Evolutionary conservation across 2,329 filamentous ascomycete genomes (phyloP).

Genomic region (Juglanconis juglandina): DNA sequence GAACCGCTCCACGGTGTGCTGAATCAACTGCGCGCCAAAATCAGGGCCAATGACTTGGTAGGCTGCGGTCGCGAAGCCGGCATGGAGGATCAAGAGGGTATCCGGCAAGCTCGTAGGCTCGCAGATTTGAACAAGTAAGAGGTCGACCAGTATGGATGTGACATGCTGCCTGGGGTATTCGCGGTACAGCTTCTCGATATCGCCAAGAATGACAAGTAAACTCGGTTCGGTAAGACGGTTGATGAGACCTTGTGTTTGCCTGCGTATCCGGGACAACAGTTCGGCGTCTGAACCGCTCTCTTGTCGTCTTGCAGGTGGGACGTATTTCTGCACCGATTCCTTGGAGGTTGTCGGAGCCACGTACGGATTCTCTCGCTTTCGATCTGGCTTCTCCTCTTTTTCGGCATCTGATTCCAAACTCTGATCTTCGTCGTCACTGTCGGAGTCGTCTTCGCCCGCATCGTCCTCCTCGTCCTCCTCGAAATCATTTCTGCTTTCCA

Average conservation of each 20-base stretch:
- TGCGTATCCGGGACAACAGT: slow-evolving; percentile 63
- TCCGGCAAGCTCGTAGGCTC: slow-evolving; percentile 77
- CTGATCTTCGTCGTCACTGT: slow-evolving; percentile 32
- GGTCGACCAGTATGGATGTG: slow-evolving; percentile 72
- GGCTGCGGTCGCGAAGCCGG: slow-evolving; percentile 82
- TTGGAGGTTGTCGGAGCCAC: slow-evolving; percentile 61
- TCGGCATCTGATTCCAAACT: slow-evolving; percentile 36
- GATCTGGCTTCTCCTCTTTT: slow-evolving; percentile 26
- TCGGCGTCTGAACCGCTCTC: slow-evolving; percentile 63
- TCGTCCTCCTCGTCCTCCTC: slow-evolving; percentile 28
- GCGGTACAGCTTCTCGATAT: slow-evolving; percentile 80
- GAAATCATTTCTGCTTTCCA: slow-evolving; percentile 21
- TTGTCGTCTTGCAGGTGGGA: slow-evolving; percentile 79
- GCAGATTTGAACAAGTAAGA: slow-evolving; percentile 74
- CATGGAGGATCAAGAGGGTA: slow-evolving; percentile 85
- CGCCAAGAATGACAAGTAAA: slow-evolving; percentile 75
- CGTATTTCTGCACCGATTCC: slow-evolving; percentile 64
- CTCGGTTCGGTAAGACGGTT: slow-evolving; percentile 93
- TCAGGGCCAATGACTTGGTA: slow-evolving; percentile 86
- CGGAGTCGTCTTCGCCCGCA: slow-evolving; percentile 25
- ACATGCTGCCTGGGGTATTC: slow-evolving; percentile 84
- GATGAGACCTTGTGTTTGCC: slow-evolving; percentile 81
- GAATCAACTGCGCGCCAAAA: slow-evolving; percentile 82
- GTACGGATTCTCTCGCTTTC: slow-evolving; percentile 75
- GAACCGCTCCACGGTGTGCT: slow-evolving; percentile 73